These are phyloP conservation scores for Talaromyces funiculosus DNA, from an alignment of 2,329 filamentous ascomycete species.

Conservation along the genomic window DNA sequence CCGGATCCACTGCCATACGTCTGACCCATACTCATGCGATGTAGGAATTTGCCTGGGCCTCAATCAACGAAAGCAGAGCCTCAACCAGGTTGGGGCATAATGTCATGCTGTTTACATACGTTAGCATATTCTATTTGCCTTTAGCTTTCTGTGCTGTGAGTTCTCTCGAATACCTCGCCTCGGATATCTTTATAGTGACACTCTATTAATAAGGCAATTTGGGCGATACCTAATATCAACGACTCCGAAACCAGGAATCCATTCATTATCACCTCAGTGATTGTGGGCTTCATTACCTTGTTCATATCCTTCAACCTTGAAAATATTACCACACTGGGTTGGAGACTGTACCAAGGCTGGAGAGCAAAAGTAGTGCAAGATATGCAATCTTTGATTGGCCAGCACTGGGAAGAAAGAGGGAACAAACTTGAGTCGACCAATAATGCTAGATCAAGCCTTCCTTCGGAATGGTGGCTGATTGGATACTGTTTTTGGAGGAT, in stretches of 20 bases:
- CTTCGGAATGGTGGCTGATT: background rate
- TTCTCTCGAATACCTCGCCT: background rate
- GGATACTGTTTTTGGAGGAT: background rate
- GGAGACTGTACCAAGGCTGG: background rate
- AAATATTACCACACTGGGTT: background rate
- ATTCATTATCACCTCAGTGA: background rate
- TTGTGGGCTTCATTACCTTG: background rate
- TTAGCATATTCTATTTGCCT: background rate
- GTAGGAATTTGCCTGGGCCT: background rate
- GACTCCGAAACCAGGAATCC: background rate
- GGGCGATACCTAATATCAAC: background rate
- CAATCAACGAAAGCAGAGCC: background rate
- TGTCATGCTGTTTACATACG: background rate
- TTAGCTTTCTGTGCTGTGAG: background rate
- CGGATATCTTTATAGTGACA: background rate
- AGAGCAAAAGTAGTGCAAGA: background rate
- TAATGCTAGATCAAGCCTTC: background rate
- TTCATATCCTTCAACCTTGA: background rate
- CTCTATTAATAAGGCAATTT: background rate
- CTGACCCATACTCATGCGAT: background rate
- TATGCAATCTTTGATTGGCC: background rate
- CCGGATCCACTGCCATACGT: no score
- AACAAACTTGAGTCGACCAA: background rate
- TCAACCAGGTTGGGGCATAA: background rate
- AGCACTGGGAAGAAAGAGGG: background rate